Percentiles rank a stretch among this genome's conserved stretches.
Evolutionary conservation across 2,329 filamentous ascomycete species (phyloP).

Genomic region (Stachybotrys chartarum): DNA sequence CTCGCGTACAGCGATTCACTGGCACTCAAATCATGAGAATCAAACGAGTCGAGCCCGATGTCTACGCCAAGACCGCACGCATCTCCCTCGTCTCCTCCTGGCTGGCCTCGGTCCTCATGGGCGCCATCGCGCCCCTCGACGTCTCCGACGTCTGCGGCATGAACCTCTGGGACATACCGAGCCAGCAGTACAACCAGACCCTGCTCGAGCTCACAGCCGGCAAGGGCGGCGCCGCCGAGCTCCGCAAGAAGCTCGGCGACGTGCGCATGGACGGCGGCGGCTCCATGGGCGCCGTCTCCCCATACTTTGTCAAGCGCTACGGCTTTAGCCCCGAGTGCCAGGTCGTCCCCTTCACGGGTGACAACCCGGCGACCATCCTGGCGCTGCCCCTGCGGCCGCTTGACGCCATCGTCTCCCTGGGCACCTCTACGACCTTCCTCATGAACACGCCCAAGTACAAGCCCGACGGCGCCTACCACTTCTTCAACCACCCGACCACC

Average conservation of each 20-base stretch:
- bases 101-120: constrained; percentile 83
- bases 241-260: constrained; percentile 72
- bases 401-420: constrained; percentile 90
- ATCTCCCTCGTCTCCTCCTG: constrained; percentile 96
- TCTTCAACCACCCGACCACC: constrained; percentile 96
- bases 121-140: constrained; percentile 79
- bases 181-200: constrained; percentile 64
- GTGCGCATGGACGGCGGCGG: constrained; percentile 75
- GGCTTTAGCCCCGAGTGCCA: constrained; percentile 70
- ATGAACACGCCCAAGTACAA: constrained; percentile 93
- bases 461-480: constrained; percentile 87
- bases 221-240: constrained; percentile 49
- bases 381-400: constrained; percentile 78
- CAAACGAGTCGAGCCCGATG: constrained; percentile 68
- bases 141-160: constrained; percentile 93
- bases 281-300: constrained; percentile 65
- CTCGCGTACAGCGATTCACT: constrained; percentile 67
- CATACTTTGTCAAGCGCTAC: constrained; percentile 74
- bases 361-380: constrained; percentile 93
- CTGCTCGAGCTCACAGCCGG: constrained; percentile 68
- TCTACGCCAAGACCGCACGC: constrained; percentile 72
- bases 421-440: constrained; percentile 93
- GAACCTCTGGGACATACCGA: constrained; percentile 88
- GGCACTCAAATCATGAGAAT: constrained; percentile 95
- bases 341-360: constrained; percentile 83